A percentile compares a stretch with the other conserved stretches of the same genome.
phyloP scores from a whole-genome alignment of 768 basidiomycete genomes.

The Gloeophyllum trabeum region DNA sequence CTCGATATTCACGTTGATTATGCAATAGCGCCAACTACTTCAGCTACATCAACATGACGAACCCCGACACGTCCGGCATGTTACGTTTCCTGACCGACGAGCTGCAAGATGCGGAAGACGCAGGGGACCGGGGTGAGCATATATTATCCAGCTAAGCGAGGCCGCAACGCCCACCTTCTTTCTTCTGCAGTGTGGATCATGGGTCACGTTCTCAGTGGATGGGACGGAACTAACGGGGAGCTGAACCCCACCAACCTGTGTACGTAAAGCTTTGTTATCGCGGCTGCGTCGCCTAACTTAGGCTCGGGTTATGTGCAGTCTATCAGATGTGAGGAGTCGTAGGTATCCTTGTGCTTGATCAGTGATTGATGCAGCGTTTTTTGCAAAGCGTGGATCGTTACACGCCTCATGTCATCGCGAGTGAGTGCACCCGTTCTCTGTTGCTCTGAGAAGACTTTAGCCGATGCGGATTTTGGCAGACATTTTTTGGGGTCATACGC shows the following conservation, averaged over 20 bases:
- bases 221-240: conserved; percentile 64
- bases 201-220: conserved; percentile 48
- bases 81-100: conserved; percentile 70
- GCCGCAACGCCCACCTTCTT: no score
- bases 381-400: conserved; percentile 53
- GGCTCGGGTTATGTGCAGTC: conserved; percentile 19
- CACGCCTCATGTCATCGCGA: conserved; percentile 68
- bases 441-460: conserved; percentile 1
- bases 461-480: conserved; percentile 23
- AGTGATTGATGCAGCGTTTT: background rate
- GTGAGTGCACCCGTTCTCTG: conserved; percentile 24
- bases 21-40: conserved; percentile 49
- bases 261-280: conserved; percentile 20
- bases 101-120: conserved; percentile 68
- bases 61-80: conserved; percentile 65
- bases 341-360: background rate
- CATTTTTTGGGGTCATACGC: conserved; percentile 73
- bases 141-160: no score
- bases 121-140: conserved; percentile 50
- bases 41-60: conserved; percentile 66
- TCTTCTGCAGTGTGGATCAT: conserved; percentile 39
- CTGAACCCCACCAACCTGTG: conserved; percentile 60
- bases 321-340: conserved; percentile 35
- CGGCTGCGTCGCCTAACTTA: conserved; percentile 15
- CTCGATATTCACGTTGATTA: background rate